Base-by-base conservation (phyloP, 305 asterid species). In the Fraxinus dipetala region DNA sequence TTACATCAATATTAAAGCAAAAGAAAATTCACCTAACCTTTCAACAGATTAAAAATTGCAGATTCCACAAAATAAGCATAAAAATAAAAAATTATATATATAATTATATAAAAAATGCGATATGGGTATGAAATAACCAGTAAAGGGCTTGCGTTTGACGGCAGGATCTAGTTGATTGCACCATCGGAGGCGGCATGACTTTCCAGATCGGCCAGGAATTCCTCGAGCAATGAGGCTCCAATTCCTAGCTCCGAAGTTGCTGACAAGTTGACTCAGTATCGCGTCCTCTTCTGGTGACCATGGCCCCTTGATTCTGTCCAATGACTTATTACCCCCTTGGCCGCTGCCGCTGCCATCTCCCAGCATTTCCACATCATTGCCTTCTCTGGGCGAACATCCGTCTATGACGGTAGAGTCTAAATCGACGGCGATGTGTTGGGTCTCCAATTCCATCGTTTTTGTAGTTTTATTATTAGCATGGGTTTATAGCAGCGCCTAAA, bases 211-310 rank as follows among this genome's bases (percentile, higher is more conserved):
- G 45, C 97, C 97, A 13, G 97, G 91, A 85, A 94, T 91, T 76
- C 96, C 95, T 22, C 93, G 91, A 10, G 97, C 96, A n/a, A 94
- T 89, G 59, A 94, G 84, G 80, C 92, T 93, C 98, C 98, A 94
- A 86, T 94, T 93, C 81, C 92, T 89, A 5, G 97, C 92, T n/a
- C 98, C 96, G 76, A 91, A 86, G 32, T 89, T 89, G 75, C 86
- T 77, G n/a, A 94, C 97, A 6, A 94, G 91, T 54, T 87, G 87
- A 84, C 91, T 89, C 72, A 94, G 92, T 85, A 90, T 82, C 78
- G 90, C 85, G 83, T 94, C 98, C 86, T 94, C 97, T n/a, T 93
- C 97, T 14, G 88, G 95, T 35, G 94, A 94, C 98, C 98, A 94
- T 70, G 98, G 97, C 14, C 98, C 98, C 89, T 91, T 94, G 78